Percentiles rank a stretch among this genome's conserved stretches.
Evolutionary conservation across 495 filamentous ascomycete genomes (phyloP).

Genomic region (Penicillium steckii): DNA sequence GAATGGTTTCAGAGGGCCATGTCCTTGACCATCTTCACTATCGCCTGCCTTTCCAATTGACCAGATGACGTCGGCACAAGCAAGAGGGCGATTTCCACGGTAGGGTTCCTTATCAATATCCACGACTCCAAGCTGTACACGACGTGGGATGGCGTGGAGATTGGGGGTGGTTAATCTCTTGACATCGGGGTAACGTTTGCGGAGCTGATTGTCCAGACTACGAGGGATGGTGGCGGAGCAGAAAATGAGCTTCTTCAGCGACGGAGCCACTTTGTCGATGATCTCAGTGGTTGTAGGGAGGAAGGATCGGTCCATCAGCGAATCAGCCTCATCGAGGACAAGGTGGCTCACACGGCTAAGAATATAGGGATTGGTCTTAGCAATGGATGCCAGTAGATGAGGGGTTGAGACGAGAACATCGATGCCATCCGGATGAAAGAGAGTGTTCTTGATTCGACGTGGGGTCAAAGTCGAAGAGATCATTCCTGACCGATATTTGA

Average conservation of each 20-base stretch:
- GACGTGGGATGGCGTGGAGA: slow-evolving; percentile 89
- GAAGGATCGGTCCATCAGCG: slow-evolving; percentile 90
- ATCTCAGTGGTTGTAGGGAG: slow-evolving; percentile 75
- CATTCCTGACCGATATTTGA: slow-evolving; percentile 76
- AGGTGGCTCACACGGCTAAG: slow-evolving; percentile 84
- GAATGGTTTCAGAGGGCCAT: slow-evolving; percentile 30
- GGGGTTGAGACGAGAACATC: slow-evolving; percentile 88
- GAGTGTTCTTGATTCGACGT: slow-evolving; percentile 77
- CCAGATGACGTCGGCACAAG: slow-evolving; percentile 93
- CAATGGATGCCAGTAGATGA: slow-evolving; percentile 82
- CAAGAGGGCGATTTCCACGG: slow-evolving; percentile 82
- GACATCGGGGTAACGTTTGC: slow-evolving; percentile 77
- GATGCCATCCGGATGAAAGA: slow-evolving; percentile 79
- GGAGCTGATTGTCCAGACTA: slow-evolving; percentile 80
- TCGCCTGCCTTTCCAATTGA: slow-evolving; percentile 80
- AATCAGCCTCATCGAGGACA: slow-evolving; percentile 92
- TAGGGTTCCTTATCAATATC: slow-evolving; percentile 89
- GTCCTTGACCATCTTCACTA: slow-evolving; percentile 23
- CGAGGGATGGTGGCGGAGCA: slow-evolving; percentile 96
- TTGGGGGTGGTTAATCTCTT: slow-evolving; percentile 87
- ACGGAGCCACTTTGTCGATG: slow-evolving; percentile 72
- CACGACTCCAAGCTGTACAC: slow-evolving; percentile 90
- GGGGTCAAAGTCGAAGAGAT: slow-evolving; percentile 75
- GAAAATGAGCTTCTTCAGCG: slow-evolving; percentile 83
- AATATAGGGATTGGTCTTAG: slow-evolving; percentile 81